These are phyloP conservation scores for Pythium biforme DNA, from an alignment of 352 stramenopile genomes.

Conservation along the genomic window DNA sequence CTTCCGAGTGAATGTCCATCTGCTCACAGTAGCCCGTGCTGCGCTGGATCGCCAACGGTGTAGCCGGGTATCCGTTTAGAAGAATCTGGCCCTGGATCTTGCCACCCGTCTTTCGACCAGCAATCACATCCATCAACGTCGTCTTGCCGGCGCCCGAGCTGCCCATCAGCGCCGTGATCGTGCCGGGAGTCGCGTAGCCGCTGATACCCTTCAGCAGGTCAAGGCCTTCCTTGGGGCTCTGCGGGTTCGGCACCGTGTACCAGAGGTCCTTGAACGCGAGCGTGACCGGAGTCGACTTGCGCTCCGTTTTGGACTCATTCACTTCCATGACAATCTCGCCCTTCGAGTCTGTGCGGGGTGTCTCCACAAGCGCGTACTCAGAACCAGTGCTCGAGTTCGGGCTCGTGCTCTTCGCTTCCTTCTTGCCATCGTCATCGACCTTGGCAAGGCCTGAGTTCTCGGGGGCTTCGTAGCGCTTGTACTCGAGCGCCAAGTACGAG, in stretches of 20 bases:
- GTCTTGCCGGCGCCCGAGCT: conserved; percentile 77
- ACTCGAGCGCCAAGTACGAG: conserved; percentile 36
- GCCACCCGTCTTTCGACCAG: conserved; percentile 84
- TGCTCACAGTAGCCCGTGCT: conserved; percentile 31
- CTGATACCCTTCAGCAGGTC: conserved; percentile 39
- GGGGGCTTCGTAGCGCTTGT: conserved; percentile 26
- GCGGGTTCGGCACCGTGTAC: conserved; percentile 33
- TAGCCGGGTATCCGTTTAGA: conserved; percentile 32
- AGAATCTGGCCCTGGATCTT: conserved; percentile 58
- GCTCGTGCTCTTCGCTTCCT: conserved; percentile 4
- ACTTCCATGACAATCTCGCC: conserved; percentile 15
- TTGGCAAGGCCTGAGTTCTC: conserved; percentile 24
- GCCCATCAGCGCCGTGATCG: conserved; percentile 47
- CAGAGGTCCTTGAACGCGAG: conserved; percentile 34
- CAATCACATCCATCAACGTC: conserved; percentile 91
- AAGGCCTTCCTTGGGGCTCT: conserved; percentile 37
- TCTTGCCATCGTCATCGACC: conserved; percentile 3
- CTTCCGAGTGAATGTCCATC: conserved; percentile 31
- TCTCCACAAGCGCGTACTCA: conserved; percentile 21
- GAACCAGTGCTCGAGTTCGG: conserved; percentile 19
- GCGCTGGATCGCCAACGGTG: conserved; percentile 24
- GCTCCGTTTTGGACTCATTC: neutral
- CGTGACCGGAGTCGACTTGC: conserved; percentile 24
- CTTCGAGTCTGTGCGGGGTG: conserved; percentile 7
- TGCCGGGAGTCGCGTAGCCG: conserved; percentile 35